Evolutionary conservation across 352 stramenopile genomes (phyloP).

Genomic region (Globisporangium cylindrosporum): DNA sequence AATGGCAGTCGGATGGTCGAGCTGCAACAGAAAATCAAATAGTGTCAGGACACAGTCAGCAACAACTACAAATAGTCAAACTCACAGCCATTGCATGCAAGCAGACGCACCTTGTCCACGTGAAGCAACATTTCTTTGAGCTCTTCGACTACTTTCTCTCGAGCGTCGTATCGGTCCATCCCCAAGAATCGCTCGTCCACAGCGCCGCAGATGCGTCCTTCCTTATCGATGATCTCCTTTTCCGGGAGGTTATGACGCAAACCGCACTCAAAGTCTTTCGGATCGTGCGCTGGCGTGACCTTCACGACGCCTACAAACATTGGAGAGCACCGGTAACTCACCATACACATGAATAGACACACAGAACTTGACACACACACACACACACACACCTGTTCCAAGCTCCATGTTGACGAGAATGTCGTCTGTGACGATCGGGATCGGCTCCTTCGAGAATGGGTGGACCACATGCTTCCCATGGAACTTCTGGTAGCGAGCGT

Average conservation of each 20-base stretch:
- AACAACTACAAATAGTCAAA: neutral
- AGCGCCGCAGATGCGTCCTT: constrained; percentile 63
- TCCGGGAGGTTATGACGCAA: constrained; percentile 91
- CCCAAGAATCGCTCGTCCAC: constrained; percentile 88
- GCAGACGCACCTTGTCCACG: constrained; percentile 89
- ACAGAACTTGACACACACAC: neutral
- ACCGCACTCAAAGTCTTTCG: constrained; percentile 99
- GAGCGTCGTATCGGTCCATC: constrained; percentile 95
- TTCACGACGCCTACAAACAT: constrained; percentile 69
- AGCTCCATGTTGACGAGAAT: constrained; percentile 98
- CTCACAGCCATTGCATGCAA: constrained; percentile 29
- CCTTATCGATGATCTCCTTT: constrained; percentile 68
- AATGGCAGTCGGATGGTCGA: constrained; percentile 81
- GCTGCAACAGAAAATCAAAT: constrained; percentile 19
- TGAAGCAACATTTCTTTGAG: constrained; percentile 87
- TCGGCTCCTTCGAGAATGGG: constrained; percentile 87
- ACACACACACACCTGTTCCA: constrained; percentile 89
- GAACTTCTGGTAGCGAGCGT: constrained; percentile 92
- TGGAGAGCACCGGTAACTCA: neutral
- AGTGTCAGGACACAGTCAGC: neutral
- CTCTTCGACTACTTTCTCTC: constrained; percentile 89
- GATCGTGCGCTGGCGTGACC: constrained; percentile 99
- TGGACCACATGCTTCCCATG: constrained; percentile 96
- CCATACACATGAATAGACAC: no score
- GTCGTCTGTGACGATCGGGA: constrained; percentile 96